Percentiles rank a stretch among this genome's conserved stretches.
Conservation (phyloP, 2,329 filamentous ascomycete species). For the Chalara sp. region DNA sequence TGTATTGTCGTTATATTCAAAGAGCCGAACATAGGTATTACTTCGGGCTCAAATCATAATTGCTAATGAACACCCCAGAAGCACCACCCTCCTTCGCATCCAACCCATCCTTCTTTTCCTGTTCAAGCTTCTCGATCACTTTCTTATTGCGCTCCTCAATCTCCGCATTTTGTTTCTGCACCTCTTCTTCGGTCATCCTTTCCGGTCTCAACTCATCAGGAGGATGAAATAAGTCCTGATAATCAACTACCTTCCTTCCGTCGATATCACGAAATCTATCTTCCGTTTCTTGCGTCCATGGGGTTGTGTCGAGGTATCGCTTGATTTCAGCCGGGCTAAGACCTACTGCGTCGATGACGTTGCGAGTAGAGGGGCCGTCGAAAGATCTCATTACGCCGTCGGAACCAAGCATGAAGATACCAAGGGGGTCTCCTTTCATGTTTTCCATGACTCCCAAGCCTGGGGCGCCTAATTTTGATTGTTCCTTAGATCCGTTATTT, state of each 20-base stretch:
- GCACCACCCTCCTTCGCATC: slow-evolving; percentile 3
- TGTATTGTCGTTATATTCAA: too few relatives aligned
- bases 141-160: slow-evolving; percentile 1
- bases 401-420: too few relatives aligned
- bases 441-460: too few relatives aligned
- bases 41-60: slow-evolving; percentile 6
- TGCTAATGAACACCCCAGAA: slow-evolving; percentile 1
- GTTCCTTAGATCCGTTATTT: too few relatives aligned
- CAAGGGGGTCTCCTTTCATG: too few relatives aligned
- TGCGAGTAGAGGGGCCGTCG: too few relatives aligned
- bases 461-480: too few relatives aligned
- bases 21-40: too few relatives aligned
- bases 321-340: too few relatives aligned
- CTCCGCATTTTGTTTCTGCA: background rate
- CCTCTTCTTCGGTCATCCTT: slow-evolving; percentile 2
- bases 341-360: too few relatives aligned
- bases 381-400: too few relatives aligned
- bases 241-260: slow-evolving; percentile 3
- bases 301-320: too few relatives aligned
- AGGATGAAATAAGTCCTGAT: slow-evolving; percentile 2
- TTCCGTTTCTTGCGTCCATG: background rate
- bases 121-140: slow-evolving; percentile 3
- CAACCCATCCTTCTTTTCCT: slow-evolving; percentile 2
- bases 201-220: background rate
- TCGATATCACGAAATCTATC: slow-evolving; percentile 5